Evolutionary conservation across 169 alveolate genomes (phyloP), one percentile per base, ranked within the genome.

Genomic region (Plasmodium coatneyi): DNA sequence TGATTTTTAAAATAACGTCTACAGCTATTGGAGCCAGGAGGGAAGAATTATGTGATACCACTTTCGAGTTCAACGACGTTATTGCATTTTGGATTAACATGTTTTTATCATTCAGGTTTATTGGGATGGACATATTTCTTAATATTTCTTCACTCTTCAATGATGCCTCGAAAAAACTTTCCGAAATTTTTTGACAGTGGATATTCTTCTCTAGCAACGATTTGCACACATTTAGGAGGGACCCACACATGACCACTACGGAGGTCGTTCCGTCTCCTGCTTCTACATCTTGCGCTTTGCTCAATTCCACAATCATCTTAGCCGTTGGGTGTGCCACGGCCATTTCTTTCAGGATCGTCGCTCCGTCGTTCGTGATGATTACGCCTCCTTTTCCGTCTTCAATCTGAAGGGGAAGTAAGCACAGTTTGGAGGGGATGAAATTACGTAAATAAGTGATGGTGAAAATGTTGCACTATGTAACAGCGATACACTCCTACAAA

Each of bases 201-300:
- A 99, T 98, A 52, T 99, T 99, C 82, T 98, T 98, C 78, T 97
- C 98, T 80, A 99, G 96, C 34, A 98, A 97, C 36, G 94, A 96
- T 96, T 98, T 99, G 79, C 99, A 99, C 78, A 98, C 99, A 30
- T 97, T 98, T 52, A 99, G 97, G 46, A 99, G 97, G 19, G 99
- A 99, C 1, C 99, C 99, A 79, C 99, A 99, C 43, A 99, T 95
- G 71, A 99, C 99, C 74, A 99, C 99, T 52, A 99, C 99, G 16
- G 99, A 96, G 25, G 99, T 99, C 39, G 99, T 99, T 39, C 99
- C 99, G 92, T 99, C 99, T 7, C 99, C 99, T 10, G 99, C 99
- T 89, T 99, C 99, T 52, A 99, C 98, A 95, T 99, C 99, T 96
- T 99, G 99, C 30, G 99, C 98, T 96, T 98, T 98, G 71, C 99